Evolutionary conservation across 176 grass and related monocot genomes (phyloP), one percentile per base, ranked within the genome.

Genomic region (Stipa capillata): DNA sequence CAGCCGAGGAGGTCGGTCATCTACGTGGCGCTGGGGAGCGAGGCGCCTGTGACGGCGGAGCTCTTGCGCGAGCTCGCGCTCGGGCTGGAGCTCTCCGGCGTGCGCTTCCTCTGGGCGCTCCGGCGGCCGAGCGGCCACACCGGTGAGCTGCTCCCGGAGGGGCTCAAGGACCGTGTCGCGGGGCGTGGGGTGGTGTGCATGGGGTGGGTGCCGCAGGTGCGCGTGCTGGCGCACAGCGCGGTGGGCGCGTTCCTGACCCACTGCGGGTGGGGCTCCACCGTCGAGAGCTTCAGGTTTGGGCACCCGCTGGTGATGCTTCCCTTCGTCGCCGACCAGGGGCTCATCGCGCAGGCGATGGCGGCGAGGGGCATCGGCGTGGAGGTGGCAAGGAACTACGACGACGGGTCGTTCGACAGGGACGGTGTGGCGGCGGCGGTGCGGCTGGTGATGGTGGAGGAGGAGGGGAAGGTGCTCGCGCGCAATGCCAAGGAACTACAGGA

Each of bases 211-310:
- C 86, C 82, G 14, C 65, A 74, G 63, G 45, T 67, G 1, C 35
- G 51, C 8, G 32, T 84, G 5, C 8, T 80, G 43, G 43, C 57
- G 3, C 82, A 84, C 16, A 31, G 20, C 49, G 79, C 80, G 41
- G 23, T 73, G 0, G 66, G 82, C 33, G 82, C 42, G 57, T 89
- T 89, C 65, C 47, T 85, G 61, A 84, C 74, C 1, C 87, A 85
- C 27, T 67, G 27, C 49, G 82, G 87, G 2, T 89, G 87, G 87
- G 83, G 78, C 43, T 89, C 82, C 23, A 28, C 83, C 9, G 17
- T 44, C 12, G 86, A 84, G 27, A 56, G 75, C 81, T 55, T 73
- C 18, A 36, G 36, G 27, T 57, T n/a, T 14, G 86, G 50, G 34
- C 62, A 79, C 67, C 72, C 37, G 24, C 43, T 84, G 65, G 74